Evolutionary conservation across 176 grass and related monocot genomes (phyloP).

Genomic region (Rhynchospora tenuis): DNA sequence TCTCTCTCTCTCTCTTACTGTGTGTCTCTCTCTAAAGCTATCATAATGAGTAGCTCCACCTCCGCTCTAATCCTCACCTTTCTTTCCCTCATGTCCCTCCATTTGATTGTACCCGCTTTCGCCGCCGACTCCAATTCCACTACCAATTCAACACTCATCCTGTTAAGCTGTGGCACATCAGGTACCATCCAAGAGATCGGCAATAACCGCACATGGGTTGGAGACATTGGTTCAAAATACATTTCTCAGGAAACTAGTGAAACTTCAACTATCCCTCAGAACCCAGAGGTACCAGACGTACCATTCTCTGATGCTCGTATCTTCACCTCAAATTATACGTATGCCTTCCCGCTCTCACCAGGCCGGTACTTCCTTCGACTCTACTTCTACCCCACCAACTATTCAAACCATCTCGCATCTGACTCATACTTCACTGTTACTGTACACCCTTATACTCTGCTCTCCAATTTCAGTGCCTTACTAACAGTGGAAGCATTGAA

Average conservation of each 20-base stretch:
- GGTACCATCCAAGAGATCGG: neutral
- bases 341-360: constrained; percentile 37
- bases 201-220: constrained; percentile 27
- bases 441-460: constrained; percentile 15
- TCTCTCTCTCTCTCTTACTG: no score
- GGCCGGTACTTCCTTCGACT: constrained; percentile 65
- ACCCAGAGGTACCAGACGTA: constrained; percentile 11
- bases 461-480: constrained; percentile 47
- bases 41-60: neutral
- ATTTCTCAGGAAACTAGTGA: constrained; percentile 28
- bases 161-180: constrained; percentile 45
- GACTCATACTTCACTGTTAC: constrained; percentile 46
- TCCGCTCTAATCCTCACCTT: constrained; percentile 16
- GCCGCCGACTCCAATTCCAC: constrained; percentile 14
- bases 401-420: constrained; percentile 10
- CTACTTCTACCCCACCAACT: constrained; percentile 50
- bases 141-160: constrained; percentile 9
- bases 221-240: constrained; percentile 41
- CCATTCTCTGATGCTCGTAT: constrained; percentile 30
- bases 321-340: constrained; percentile 58
- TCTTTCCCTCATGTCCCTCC: constrained; percentile 5
- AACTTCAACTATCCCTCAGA: neutral
- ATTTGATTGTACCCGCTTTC: neutral
- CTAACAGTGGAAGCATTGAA: constrained; percentile 17
- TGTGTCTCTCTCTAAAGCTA: no score